A percentile compares a stretch with the other conserved stretches of the same genome.
These are phyloP conservation scores for Mrakia blollopis DNA, from an alignment of 768 basidiomycete species.

Conservation along the genomic window DNA sequence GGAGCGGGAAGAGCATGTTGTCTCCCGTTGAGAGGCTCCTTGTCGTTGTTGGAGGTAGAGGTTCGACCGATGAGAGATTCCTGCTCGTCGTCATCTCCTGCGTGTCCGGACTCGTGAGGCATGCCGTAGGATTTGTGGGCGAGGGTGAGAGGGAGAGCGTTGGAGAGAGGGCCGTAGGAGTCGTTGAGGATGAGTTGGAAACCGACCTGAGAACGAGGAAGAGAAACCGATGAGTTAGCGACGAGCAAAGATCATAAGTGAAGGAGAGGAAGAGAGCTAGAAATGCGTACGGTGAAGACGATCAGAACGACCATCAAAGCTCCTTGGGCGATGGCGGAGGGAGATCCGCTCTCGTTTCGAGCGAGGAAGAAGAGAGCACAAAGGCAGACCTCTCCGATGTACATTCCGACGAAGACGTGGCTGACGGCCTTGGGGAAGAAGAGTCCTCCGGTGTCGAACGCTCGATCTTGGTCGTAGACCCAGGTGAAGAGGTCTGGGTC, in stretches of 20 bases:
- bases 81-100: constrained; percentile 36
- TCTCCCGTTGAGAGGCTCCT: constrained; percentile 21
- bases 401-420: constrained; percentile 89
- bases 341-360: constrained; percentile 51
- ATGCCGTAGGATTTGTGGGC: constrained; percentile 61
- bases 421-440: constrained; percentile 94
- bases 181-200: constrained; percentile 68
- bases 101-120: constrained; percentile 40
- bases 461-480: constrained; percentile 50
- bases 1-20: background rate
- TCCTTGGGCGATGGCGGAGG: constrained; percentile 66
- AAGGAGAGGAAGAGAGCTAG: background rate
- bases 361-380: constrained; percentile 87
- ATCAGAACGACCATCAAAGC: constrained; percentile 81
- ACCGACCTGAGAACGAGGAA: constrained; percentile 50
- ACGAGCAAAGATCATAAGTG: no score
- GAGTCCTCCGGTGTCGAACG: constrained; percentile 77
- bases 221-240: background rate
- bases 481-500: constrained; percentile 72
- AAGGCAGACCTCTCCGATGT: constrained; percentile 80
- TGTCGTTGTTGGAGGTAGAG: constrained; percentile 14
- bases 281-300: constrained; percentile 62
- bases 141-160: constrained; percentile 70
- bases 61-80: background rate
- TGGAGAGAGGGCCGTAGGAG: constrained; percentile 73